Evolutionary conservation across 208 protist species (phyloP).

Genomic region (Tritrichomonas foetus): DNA sequence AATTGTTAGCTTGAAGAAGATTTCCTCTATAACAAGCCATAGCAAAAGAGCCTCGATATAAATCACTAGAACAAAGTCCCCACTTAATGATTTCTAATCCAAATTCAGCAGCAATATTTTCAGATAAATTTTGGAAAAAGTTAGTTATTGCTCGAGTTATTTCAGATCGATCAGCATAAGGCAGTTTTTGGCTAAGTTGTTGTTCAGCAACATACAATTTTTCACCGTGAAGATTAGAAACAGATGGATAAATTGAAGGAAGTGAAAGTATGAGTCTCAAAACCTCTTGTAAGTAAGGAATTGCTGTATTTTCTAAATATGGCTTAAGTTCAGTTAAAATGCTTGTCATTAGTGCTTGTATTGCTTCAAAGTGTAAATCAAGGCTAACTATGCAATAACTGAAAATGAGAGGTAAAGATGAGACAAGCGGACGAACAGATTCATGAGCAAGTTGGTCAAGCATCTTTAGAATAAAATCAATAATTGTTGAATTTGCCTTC

Average conservation of each 20-base stretch:
- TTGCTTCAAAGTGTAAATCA: background rate
- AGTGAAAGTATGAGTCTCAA: background rate
- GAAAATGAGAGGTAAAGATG: background rate
- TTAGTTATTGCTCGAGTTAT: background rate
- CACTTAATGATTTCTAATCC: background rate
- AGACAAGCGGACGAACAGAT: background rate
- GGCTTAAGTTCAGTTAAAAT: background rate
- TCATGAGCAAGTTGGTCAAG: background rate
- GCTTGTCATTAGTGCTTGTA: background rate
- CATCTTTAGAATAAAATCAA: too few relatives aligned
- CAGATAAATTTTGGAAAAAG: background rate
- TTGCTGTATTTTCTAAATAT: background rate
- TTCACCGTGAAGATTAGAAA: background rate
- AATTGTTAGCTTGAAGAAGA: background rate
- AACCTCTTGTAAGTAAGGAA: background rate
- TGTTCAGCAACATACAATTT: background rate
- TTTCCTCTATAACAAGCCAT: background rate
- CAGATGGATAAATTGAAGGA: background rate
- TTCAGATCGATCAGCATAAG: background rate
- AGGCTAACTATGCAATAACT: background rate
- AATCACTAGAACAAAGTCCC: background rate
- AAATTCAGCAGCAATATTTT: background rate
- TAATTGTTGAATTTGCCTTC: too few relatives aligned
- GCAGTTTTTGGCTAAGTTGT: background rate
- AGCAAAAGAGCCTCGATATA: background rate